These are phyloP conservation scores for Cordia subcordata DNA, from an alignment of 257 asterid genomes.

Conservation along the genomic window DNA sequence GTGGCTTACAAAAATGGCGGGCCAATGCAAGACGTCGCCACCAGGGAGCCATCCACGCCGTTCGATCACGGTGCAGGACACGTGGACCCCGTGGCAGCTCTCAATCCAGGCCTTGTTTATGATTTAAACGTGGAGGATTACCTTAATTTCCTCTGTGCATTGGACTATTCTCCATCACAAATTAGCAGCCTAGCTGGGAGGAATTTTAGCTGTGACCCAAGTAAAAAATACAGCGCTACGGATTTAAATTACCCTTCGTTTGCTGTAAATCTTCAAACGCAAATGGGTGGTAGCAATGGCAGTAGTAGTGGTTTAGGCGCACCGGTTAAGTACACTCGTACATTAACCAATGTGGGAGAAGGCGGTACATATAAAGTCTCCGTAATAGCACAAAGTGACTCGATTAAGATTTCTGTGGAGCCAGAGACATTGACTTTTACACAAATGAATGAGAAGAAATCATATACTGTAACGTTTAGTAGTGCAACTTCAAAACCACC, in stretches of 20 bases:
- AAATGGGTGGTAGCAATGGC: constrained; percentile 11
- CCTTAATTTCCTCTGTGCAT: constrained; percentile 66
- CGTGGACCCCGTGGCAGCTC: constrained; percentile 85
- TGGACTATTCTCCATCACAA: constrained; percentile 56
- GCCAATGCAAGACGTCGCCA: constrained; percentile 49
- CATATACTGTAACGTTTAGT: constrained; percentile 58
- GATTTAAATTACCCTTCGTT: constrained; percentile 91
- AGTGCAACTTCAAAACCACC: constrained; percentile 40
- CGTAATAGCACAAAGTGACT: constrained; percentile 17
- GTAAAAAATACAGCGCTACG: constrained; percentile 47
- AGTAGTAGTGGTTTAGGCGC: constrained; percentile 20
- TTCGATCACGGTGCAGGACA: constrained; percentile 85
- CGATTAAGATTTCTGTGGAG: constrained; percentile 53
- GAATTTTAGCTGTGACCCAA: constrained; percentile 54
- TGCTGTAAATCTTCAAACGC: constrained; percentile 40
- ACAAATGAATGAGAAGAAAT: constrained; percentile 50
- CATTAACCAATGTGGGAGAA: constrained; percentile 71
- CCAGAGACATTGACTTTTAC: constrained; percentile 56
- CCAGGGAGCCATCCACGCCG: constrained; percentile 76
- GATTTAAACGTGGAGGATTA: constrained; percentile 50
- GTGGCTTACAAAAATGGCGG: constrained; percentile 59
- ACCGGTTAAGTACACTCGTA: constrained; percentile 55
- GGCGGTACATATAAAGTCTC: constrained; percentile 74
- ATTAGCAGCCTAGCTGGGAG: constrained; percentile 57
- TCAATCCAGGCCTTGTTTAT: constrained; percentile 79